These are phyloP conservation scores for Hordeum vulgare DNA, from an alignment of 176 grass and related monocot species.

Conservation along the genomic window MorexV3_pseudomolecules_assembly NC_058518.1:473411585-473412084, in stretches of 20 bases:
- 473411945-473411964: slow-evolving; percentile 44
- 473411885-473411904: slow-evolving; percentile 84
- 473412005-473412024: slow-evolving; percentile 60
- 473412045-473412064: slow-evolving; percentile 89
- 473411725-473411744: slow-evolving; percentile 39
- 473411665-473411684: slow-evolving; percentile 62
- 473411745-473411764: slow-evolving; percentile 71
- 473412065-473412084: slow-evolving; percentile 78
- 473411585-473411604: slow-evolving; percentile 85
- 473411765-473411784: background rate
- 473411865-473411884: slow-evolving; percentile 51
- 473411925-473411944: slow-evolving; percentile 72
- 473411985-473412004: slow-evolving; percentile 57
- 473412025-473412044: slow-evolving; percentile 76
- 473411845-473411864: slow-evolving; percentile 32
- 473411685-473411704: slow-evolving; percentile 69
- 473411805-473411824: background rate
- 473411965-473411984: slow-evolving; percentile 43
- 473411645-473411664: slow-evolving; percentile 64
- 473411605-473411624: slow-evolving; percentile 59
- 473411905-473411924: slow-evolving; percentile 59
- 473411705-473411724: slow-evolving; percentile 54
- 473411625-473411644: slow-evolving; percentile 74
- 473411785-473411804: background rate
- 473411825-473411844: background rate